Conservation (phyloP, 805 yeast species). For the Myxozyma udenii region DNA sequence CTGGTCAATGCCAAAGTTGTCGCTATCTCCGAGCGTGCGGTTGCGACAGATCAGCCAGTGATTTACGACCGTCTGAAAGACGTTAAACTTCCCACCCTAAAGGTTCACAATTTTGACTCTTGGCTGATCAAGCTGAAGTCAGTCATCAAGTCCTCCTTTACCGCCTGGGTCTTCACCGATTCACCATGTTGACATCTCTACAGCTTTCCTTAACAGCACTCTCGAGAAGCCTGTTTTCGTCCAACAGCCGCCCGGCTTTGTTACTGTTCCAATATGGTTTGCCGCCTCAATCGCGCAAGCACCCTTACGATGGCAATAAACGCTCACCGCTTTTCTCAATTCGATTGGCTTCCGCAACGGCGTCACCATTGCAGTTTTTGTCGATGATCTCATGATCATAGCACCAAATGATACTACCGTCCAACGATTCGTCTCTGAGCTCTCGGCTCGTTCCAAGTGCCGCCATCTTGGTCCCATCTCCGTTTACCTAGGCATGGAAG, state of each 20-base stretch:
- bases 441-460: not conserved
- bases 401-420: not conserved
- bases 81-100: no score
- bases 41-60: no score
- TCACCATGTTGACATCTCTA: constrained; percentile 1
- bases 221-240: not conserved
- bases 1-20: no score
- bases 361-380: not conserved
- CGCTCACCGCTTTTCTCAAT: not conserved
- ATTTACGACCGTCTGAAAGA: no score
- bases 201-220: constrained; percentile 1
- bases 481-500: constrained; percentile 1
- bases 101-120: no score
- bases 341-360: not conserved
- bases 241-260: constrained; percentile 1
- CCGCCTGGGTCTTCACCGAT: no score
- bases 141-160: no score
- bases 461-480: constrained; percentile 1
- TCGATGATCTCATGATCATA: not conserved
- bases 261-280: not conserved
- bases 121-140: no score
- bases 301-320: not conserved
- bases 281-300: constrained; percentile 3
- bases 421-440: not conserved
- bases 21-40: no score